phyloP scores from a whole-genome alignment of 805 yeast species.

The Wickerhamiella dianesei region DNA sequence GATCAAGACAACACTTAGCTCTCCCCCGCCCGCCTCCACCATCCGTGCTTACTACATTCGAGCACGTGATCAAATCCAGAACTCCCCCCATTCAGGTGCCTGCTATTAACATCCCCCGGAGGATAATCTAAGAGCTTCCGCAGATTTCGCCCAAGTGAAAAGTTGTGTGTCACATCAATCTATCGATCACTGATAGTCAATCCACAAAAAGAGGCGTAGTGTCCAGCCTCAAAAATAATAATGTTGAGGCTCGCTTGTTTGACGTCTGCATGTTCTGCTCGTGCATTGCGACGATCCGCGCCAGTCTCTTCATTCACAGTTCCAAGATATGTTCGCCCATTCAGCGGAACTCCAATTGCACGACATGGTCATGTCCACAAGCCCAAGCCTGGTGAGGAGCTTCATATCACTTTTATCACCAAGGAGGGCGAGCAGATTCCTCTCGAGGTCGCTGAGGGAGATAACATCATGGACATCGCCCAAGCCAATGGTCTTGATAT shows the following conservation, averaged over 20 bases:
- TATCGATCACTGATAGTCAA: no score
- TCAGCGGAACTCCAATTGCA: not conserved
- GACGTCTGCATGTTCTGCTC: not conserved
- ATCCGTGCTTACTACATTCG: not conserved
- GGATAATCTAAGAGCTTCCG: not conserved
- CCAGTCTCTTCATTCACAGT: not conserved
- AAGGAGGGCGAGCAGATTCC: conserved; percentile 79
- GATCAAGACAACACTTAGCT: no score
- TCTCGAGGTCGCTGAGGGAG: conserved; percentile 84
- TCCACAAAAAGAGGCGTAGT: no score
- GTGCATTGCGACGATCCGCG: not conserved
- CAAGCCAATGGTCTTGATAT: conserved; percentile 86
- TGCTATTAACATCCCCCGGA: not conserved
- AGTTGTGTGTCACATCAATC: not conserved
- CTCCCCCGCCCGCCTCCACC: not conserved
- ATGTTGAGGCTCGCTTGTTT: not conserved
- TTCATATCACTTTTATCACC: conserved; percentile 74
- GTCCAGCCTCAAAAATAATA: no score
- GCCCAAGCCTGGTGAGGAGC: conserved; percentile 89
- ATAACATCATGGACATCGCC: conserved; percentile 81
- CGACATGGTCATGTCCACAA: conserved; percentile 76
- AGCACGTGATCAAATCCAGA: no score
- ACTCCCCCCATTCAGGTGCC: not conserved
- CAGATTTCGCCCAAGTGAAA: not conserved
- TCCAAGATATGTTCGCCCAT: not conserved